Percentiles rank a stretch among this genome's conserved stretches.
These are phyloP conservation scores for Cryphonectria parasitica DNA, from an alignment of 2,329 filamentous ascomycete genomes.

Conservation along the genomic window DNA sequence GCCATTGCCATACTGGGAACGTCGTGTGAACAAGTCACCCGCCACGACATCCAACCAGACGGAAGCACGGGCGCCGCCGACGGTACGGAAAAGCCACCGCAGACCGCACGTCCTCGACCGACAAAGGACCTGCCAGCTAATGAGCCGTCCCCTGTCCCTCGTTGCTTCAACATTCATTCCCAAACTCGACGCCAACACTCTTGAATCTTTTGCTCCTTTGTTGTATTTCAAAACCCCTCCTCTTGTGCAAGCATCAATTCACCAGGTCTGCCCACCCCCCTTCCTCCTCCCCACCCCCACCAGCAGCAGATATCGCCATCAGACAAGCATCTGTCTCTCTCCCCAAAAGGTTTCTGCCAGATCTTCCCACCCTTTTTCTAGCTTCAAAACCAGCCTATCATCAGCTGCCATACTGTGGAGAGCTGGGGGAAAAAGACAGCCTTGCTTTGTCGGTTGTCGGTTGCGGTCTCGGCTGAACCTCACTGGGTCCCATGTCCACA, in stretches of 20 bases:
- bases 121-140: neutral
- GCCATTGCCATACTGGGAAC: neutral
- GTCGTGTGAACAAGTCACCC: neutral
- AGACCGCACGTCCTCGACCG: neutral
- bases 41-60: neutral
- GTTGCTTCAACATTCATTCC: neutral
- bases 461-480: slow-evolving; percentile 16
- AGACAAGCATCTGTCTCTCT: neutral
- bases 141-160: neutral
- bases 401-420: neutral
- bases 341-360: neutral
- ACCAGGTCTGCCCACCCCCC: neutral
- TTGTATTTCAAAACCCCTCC: neutral
- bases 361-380: neutral
- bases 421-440: neutral
- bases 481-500: neutral
- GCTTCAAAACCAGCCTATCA: neutral
- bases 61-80: slow-evolving; percentile 1
- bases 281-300: neutral
- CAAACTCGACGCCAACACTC: neutral
- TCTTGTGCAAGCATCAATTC: neutral
- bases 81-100: neutral
- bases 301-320: neutral
- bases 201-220: neutral
- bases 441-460: slow-evolving; percentile 7